phyloP scores from a whole-genome alignment of 495 filamentous ascomycete species.

The Aspergillus asperescens region DNA sequence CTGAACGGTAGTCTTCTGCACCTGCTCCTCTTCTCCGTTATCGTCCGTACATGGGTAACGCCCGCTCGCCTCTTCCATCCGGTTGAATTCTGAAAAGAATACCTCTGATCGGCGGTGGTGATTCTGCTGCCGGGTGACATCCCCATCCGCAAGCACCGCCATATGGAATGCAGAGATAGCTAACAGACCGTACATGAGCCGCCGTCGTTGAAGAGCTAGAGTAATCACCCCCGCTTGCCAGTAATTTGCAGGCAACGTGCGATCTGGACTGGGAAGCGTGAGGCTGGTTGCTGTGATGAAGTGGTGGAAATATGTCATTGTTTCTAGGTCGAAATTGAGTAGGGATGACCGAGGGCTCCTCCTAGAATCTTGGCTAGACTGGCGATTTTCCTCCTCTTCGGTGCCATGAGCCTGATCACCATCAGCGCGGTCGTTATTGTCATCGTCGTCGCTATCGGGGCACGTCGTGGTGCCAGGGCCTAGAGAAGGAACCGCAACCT shows the following conservation, averaged over 20 bases:
- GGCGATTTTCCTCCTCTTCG: neutral
- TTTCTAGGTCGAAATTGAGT: neutral
- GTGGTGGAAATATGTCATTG: constrained; percentile 11
- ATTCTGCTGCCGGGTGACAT: neutral
- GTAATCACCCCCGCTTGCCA: neutral
- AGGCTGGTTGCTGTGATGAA: constrained; percentile 1
- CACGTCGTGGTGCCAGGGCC: too few species aligned
- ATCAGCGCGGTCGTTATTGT: neutral
- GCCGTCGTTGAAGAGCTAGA: neutral
- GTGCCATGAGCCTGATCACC: neutral
- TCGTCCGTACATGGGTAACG: too few species aligned
- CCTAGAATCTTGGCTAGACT: neutral
- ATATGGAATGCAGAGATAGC: constrained; percentile 5
- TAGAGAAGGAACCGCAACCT: too few species aligned
- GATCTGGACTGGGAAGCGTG: neutral
- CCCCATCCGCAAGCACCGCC: neutral
- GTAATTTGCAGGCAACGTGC: neutral
- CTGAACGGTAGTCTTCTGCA: too few species aligned
- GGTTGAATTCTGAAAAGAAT: neutral
- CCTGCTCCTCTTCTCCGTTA: too few species aligned
- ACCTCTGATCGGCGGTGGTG: neutral
- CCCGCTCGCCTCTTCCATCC: too few species aligned
- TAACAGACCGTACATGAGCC: constrained; percentile 10
- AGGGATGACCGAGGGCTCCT: neutral
- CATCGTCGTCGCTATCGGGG: neutral